phyloP scores from a whole-genome alignment of 768 basidiomycete genomes.

The Lyophyllum decastes region DNA sequence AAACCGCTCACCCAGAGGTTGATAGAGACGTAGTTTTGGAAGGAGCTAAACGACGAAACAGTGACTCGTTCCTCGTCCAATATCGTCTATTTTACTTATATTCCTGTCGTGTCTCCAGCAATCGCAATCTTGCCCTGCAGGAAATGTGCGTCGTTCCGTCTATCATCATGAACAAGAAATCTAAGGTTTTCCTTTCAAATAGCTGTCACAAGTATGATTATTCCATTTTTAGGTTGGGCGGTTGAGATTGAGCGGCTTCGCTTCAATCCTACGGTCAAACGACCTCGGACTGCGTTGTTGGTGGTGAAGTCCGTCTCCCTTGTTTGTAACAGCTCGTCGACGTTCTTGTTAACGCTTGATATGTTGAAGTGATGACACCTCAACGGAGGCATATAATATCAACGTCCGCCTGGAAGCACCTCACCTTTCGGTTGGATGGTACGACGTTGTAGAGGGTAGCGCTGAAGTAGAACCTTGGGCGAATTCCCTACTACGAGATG shows the following conservation, averaged over 20 bases:
- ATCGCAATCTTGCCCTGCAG: slow-evolving; percentile 33
- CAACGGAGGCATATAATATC: slow-evolving; percentile 20
- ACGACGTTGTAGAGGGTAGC: slow-evolving; percentile 22
- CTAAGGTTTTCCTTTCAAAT: not conserved
- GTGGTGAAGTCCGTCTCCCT: slow-evolving; percentile 31
- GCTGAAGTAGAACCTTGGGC: slow-evolving; percentile 26
- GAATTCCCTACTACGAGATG: slow-evolving; percentile 28
- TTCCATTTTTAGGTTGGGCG: slow-evolving; percentile 28
- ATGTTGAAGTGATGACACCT: slow-evolving; percentile 20
- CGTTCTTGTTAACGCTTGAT: not conserved
- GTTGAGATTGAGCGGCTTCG: slow-evolving; percentile 26
- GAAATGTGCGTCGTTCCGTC: slow-evolving; percentile 20
- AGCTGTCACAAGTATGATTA: slow-evolving; percentile 30
- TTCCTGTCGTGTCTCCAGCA: slow-evolving; percentile 20
- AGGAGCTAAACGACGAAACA: slow-evolving; percentile 35
- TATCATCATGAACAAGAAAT: not conserved
- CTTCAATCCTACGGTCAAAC: slow-evolving; percentile 10
- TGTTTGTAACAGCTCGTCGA: not conserved
- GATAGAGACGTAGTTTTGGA: slow-evolving; percentile 28
- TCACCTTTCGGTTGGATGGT: slow-evolving; percentile 24
- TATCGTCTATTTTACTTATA: not conserved
- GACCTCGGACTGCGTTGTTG: slow-evolving; percentile 28
- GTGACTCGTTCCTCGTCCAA: slow-evolving; percentile 22
- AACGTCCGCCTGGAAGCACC: slow-evolving; percentile 22
- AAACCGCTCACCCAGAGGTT: slow-evolving; percentile 35